These are phyloP conservation scores for Aspergillus asperescens DNA, from an alignment of 495 filamentous ascomycete species.

Conservation along the genomic window DNA sequence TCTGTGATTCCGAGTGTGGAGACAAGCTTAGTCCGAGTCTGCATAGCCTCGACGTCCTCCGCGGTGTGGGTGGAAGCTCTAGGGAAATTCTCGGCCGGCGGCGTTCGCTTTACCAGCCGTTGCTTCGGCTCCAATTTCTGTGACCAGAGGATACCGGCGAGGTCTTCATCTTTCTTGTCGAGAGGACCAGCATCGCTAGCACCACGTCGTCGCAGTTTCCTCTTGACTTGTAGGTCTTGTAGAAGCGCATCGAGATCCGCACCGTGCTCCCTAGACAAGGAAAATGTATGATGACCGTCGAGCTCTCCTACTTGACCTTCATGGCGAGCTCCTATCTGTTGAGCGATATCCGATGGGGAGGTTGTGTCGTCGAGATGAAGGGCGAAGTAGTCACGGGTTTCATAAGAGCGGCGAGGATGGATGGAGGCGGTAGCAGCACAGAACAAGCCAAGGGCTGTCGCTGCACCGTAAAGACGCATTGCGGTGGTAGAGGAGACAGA, in stretches of 20 bases:
- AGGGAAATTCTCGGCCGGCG: slow-evolving; percentile 39
- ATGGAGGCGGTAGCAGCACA: slow-evolving; percentile 38
- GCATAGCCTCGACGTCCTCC: slow-evolving; percentile 46
- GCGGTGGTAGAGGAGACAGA: slow-evolving; percentile 8
- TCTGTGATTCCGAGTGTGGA: slow-evolving; percentile 67
- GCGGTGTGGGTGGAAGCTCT: slow-evolving; percentile 8
- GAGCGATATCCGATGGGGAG: slow-evolving; percentile 67
- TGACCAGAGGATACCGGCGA: slow-evolving; percentile 71
- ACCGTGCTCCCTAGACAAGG: slow-evolving; percentile 47
- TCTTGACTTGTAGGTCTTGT: slow-evolving; percentile 51
- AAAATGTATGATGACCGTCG: slow-evolving; percentile 79
- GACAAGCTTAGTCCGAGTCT: slow-evolving; percentile 56
- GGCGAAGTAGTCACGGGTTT: slow-evolving; percentile 83
- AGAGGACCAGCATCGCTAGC: slow-evolving; percentile 27
- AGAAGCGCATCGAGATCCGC: slow-evolving; percentile 57
- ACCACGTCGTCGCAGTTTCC: slow-evolving; percentile 52
- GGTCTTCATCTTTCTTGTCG: slow-evolving; percentile 45
- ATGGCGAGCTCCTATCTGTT: slow-evolving; percentile 66
- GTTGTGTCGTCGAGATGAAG: slow-evolving; percentile 65
- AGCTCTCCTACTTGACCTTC: slow-evolving; percentile 83
- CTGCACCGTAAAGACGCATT: slow-evolving; percentile 40
- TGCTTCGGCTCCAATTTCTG: slow-evolving; percentile 75
- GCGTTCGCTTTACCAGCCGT: slow-evolving; percentile 68
- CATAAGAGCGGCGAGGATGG: slow-evolving; percentile 55
- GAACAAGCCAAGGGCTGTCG: slow-evolving; percentile 34